Evolutionary conservation across 75 land plant genomes (phyloP).

Genomic region (Cupressus sempervirens): DNA sequence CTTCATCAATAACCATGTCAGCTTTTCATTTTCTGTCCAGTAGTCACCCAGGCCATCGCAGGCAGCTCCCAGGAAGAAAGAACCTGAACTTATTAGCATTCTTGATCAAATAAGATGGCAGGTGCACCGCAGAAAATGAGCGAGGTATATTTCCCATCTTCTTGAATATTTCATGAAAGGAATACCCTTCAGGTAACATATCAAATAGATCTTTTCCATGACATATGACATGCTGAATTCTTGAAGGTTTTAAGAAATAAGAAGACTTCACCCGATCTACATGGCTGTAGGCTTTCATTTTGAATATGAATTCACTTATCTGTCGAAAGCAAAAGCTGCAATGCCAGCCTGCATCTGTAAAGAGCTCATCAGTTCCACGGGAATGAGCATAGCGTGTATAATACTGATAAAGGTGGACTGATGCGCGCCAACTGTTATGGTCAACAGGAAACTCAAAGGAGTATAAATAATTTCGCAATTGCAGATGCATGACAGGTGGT

Average conservation of each 20-base stretch:
- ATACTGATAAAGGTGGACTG: constrained; percentile 38
- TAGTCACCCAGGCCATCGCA: constrained; percentile 19
- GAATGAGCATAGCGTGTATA: constrained; percentile 60
- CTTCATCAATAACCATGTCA: not conserved
- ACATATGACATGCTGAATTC: constrained; percentile 82
- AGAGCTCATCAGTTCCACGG: constrained; percentile 50
- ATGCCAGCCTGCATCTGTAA: constrained; percentile 96
- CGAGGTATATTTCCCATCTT: constrained; percentile 73
- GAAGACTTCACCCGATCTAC: constrained; percentile 66
- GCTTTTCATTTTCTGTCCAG: not conserved
- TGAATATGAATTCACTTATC: constrained; percentile 68
- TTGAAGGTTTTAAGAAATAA: constrained; percentile 32
- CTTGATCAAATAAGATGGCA: constrained; percentile 63
- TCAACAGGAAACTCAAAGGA: constrained; percentile 93
- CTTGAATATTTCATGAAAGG: constrained; percentile 63
- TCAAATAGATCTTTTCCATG: constrained; percentile 77
- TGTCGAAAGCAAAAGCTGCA: constrained; percentile 91
- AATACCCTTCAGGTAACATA: constrained; percentile 94
- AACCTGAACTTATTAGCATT: constrained; percentile 66
- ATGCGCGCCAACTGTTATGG: constrained; percentile 72
- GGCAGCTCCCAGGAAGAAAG: constrained; percentile 82
- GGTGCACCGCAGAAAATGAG: constrained; percentile 75
- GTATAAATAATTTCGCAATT: constrained; percentile 76
- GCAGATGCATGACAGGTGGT: constrained; percentile 78
- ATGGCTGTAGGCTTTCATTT: constrained; percentile 92